These are phyloP conservation scores for Talaromyces thailandensis DNA, from an alignment of 495 filamentous ascomycete genomes.

Conservation along the genomic window DNA sequence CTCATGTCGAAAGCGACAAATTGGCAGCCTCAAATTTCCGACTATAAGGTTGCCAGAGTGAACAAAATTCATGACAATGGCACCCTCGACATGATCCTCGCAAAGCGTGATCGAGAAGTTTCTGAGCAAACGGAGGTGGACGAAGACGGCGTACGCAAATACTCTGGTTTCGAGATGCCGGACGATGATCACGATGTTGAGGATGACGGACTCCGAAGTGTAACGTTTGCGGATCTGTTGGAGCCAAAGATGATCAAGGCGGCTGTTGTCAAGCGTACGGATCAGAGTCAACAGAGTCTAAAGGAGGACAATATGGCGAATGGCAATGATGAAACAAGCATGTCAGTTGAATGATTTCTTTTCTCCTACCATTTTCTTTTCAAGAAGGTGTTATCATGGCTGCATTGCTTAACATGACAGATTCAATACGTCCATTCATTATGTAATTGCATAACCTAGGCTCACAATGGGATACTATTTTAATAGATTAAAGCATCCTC, in stretches of 20 bases:
- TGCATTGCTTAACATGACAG: neutral
- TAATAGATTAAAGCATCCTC: neutral
- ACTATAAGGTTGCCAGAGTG: slow-evolving; percentile 58
- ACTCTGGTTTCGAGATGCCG: slow-evolving; percentile 61
- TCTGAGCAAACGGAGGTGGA: slow-evolving; percentile 40
- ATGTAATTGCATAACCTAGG: neutral
- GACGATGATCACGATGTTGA: slow-evolving; percentile 42
- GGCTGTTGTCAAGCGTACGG: slow-evolving; percentile 6
- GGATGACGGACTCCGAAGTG: slow-evolving; percentile 43
- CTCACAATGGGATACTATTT: neutral
- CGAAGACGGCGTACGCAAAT: slow-evolving; percentile 49
- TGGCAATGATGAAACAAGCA: slow-evolving; percentile 21
- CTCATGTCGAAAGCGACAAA: slow-evolving; percentile 63
- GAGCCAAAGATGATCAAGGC: slow-evolving; percentile 52
- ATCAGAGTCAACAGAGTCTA: neutral
- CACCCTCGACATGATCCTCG: slow-evolving; percentile 52
- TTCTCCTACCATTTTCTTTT: slow-evolving; percentile 15
- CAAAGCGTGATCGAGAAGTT: slow-evolving; percentile 53
- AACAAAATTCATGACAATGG: slow-evolving; percentile 38
- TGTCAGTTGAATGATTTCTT: slow-evolving; percentile 35
- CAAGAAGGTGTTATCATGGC: neutral
- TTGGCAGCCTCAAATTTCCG: slow-evolving; percentile 67
- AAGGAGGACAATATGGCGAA: slow-evolving; percentile 9
- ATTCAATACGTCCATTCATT: neutral
- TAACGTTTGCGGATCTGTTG: slow-evolving; percentile 47